Percentiles rank a stretch among this genome's conserved stretches.
These are phyloP conservation scores for Chlorella sp. DNA, from an alignment of 139 green algal species.

Conservation along the genomic window DNA sequence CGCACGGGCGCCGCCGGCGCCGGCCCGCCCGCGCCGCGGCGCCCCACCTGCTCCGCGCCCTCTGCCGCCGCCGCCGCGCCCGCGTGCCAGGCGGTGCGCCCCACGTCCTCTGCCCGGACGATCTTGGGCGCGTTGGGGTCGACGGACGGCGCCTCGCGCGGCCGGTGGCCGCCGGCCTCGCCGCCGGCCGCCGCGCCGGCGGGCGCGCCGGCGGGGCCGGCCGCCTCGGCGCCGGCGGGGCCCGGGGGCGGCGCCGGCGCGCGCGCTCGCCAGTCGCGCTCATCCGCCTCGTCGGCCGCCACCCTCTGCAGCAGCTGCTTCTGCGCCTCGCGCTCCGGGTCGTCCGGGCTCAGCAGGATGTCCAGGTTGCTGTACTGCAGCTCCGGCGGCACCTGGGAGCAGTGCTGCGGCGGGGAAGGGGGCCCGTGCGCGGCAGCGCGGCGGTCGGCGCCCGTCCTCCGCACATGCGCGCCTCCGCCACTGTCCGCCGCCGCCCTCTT, in stretches of 20 bases:
- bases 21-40: constrained; percentile 37
- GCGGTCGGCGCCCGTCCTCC: background rate
- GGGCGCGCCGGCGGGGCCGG: background rate
- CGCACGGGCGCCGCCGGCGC: no score
- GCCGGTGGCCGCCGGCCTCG: background rate
- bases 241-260: constrained; percentile 7
- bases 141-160: background rate
- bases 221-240: background rate
- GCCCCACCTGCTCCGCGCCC: constrained; percentile 70
- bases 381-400: constrained; percentile 60
- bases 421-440: background rate
- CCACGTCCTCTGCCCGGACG: constrained; percentile 70
- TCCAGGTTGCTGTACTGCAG: constrained; percentile 67
- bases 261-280: constrained; percentile 71
- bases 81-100: constrained; percentile 70
- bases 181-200: constrained; percentile 1
- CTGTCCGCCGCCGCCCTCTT: background rate
- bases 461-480: background rate
- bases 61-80: constrained; percentile 32
- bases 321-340: constrained; percentile 65
- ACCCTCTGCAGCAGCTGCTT: constrained; percentile 52
- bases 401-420: constrained; percentile 46
- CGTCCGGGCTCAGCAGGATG: constrained; percentile 62
- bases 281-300: constrained; percentile 56
- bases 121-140: constrained; percentile 47